phyloP scores from a whole-genome alignment of 495 filamentous ascomycete species.

The Penicillium lagena region DNA sequence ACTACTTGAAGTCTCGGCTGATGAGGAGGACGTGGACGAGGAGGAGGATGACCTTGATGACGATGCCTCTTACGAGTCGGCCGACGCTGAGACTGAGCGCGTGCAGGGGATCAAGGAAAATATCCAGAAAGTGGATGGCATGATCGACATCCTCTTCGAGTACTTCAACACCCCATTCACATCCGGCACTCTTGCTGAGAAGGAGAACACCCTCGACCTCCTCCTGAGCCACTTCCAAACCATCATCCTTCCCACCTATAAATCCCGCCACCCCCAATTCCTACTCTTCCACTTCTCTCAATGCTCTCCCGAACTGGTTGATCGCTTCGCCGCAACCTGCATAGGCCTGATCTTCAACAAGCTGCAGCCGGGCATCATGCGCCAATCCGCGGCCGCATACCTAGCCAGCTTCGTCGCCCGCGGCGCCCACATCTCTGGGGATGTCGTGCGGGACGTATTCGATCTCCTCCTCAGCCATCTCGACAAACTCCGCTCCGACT shows the following conservation, averaged over 20 bases:
- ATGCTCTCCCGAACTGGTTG: conserved; percentile 62
- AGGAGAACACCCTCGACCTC: conserved; percentile 55
- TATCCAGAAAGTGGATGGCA: conserved; percentile 86
- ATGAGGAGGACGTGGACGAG: conserved; percentile 29
- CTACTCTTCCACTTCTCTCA: conserved; percentile 92
- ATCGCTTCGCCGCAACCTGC: conserved; percentile 74
- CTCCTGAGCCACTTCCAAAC: conserved; percentile 75
- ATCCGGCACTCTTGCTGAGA: conserved; percentile 36
- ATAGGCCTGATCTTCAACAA: conserved; percentile 62
- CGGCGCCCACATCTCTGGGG: conserved; percentile 69
- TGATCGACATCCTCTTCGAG: conserved; percentile 82
- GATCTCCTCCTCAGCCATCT: conserved; percentile 68
- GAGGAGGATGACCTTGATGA: conserved; percentile 56
- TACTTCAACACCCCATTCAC: conserved; percentile 69
- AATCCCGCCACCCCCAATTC: conserved; percentile 81
- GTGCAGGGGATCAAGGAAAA: conserved; percentile 64
- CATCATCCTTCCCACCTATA: conserved; percentile 83
- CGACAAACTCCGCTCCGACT: conserved; percentile 54
- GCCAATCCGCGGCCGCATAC: conserved; percentile 85
- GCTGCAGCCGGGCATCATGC: conserved; percentile 56
- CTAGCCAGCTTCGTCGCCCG: conserved; percentile 88
- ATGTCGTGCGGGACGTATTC: conserved; percentile 71
- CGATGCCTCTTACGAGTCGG: conserved; percentile 47
- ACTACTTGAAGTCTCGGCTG: conserved; percentile 29
- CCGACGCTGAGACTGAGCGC: conserved; percentile 41